Base-by-base conservation (phyloP, 345 rosid genomes). In the Carallia pectinifolia region DNA sequence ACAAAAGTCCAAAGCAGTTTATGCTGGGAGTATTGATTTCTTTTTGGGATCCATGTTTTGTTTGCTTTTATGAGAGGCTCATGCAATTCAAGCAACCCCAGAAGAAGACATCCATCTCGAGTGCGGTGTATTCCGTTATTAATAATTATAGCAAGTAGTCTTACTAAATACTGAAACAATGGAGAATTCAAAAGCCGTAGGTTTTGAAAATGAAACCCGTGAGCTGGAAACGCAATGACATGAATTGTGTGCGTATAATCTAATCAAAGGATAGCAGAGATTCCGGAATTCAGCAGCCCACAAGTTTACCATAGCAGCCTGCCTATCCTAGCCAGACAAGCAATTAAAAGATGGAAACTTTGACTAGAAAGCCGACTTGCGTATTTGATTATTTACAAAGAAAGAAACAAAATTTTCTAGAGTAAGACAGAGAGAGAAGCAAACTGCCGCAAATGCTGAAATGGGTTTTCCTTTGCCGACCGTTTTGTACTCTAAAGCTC, bases 371-470 rank as follows among this genome's bases (percentile, higher is more conserved):
- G 53, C 62, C 29, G 3, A 27, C 53, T 29, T 37, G 50, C 50
- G 17, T 27, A 8, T 30, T 27, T 18, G 44, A 33, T 16, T 40
- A 1, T 5, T 4, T 8, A 38, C 62, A n/a, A 48, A 6, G 5
- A 58, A 23, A 56, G 5, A 19, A 7, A 19, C 5, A 12, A 4
- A 48, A 37, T 30, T 29, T 62, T n/a, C 37, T 31, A 50, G 63
- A 29, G 36, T 29, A 70, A 47, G 81, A 48, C 61, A 66, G 33
- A 36, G 71, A 53, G 37, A 66, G 66, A 23, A 23, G 64, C 71
- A 79, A 30, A 58, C 53, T 72, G 76, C 78, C 68, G 71, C 68
- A 67, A 66, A 66, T 72, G 64, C 80, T 79, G 81, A 68, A 74
- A 67, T 65, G 77, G 72, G 64, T 69, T 55, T 76, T 76, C 74